Evolutionary conservation across 441 rosid species (phyloP).

Genomic region (Raphanus hybrid): DNA sequence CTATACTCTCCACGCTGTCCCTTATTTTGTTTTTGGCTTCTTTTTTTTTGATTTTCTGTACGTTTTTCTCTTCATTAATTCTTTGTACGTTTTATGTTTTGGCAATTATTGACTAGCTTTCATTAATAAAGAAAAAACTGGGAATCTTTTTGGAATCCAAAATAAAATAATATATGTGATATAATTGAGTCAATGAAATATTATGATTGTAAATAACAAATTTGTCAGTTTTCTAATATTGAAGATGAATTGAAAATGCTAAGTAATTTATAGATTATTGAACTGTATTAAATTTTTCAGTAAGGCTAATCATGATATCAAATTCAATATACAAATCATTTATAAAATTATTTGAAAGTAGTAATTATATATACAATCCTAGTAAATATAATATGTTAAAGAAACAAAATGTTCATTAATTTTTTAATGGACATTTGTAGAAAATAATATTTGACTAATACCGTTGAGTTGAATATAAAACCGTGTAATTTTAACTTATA

Average conservation of each 20-base stretch:
- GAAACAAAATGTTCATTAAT: neutral
- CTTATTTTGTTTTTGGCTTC: slow-evolving; percentile 18
- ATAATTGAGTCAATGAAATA: neutral
- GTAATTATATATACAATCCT: neutral
- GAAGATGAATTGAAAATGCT: neutral
- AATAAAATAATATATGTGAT: neutral
- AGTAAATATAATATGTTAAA: neutral
- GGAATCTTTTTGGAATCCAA: slow-evolving; percentile 22
- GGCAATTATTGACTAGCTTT: slow-evolving; percentile 18
- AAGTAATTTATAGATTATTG: neutral
- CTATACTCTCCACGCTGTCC: slow-evolving; percentile 42
- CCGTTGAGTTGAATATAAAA: neutral
- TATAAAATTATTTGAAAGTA: neutral
- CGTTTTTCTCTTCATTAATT: slow-evolving; percentile 12
- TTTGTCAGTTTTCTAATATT: neutral
- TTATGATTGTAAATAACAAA: neutral
- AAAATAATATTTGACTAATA: neutral
- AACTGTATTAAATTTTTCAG: neutral
- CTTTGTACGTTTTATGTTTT: slow-evolving; percentile 36
- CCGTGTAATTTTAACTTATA: neutral
- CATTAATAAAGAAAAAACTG: neutral
- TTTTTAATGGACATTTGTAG: neutral
- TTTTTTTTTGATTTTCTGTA: neutral
- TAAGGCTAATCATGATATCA: neutral
- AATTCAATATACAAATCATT: neutral